A percentile compares a stretch with the other conserved stretches of the same genome.
Conservation (phyloP, 2,329 filamentous ascomycete species). For the Gaeumannomyces tritici region DNA sequence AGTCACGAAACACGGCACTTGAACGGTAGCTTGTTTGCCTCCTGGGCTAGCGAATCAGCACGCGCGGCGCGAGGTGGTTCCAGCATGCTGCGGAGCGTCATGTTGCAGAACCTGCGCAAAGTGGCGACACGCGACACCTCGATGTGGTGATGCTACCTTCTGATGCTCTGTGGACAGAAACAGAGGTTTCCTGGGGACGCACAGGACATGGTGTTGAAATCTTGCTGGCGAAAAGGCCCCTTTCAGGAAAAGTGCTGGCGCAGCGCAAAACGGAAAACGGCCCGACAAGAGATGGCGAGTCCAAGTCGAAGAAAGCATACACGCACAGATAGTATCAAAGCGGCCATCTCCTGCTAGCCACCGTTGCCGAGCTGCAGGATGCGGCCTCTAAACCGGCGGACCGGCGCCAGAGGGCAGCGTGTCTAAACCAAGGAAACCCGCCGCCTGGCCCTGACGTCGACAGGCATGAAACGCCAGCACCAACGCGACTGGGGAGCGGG, state of each 20-base stretch:
- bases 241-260: too few relatives aligned
- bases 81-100: background rate
- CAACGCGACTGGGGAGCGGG: background rate
- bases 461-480: background rate
- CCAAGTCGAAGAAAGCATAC: background rate
- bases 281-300: background rate
- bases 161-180: background rate
- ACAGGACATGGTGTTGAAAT: background rate
- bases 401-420: background rate
- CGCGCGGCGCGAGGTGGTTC: background rate
- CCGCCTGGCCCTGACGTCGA: background rate
- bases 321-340: background rate
- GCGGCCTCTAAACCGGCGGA: background rate
- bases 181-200: too few relatives aligned
- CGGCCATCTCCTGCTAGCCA: background rate
- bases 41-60: background rate
- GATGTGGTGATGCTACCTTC: background rate
- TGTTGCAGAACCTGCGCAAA: background rate
- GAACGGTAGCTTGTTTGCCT: background rate
- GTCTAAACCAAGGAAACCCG: background rate
- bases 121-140: background rate
- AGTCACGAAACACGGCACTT: background rate
- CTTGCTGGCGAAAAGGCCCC: background rate
- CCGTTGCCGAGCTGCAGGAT: background rate
- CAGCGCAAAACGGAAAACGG: background rate